Evolutionary conservation across 2,329 filamentous ascomycete species (phyloP).

Genomic region (Arthrinium phaeospermum): DNA sequence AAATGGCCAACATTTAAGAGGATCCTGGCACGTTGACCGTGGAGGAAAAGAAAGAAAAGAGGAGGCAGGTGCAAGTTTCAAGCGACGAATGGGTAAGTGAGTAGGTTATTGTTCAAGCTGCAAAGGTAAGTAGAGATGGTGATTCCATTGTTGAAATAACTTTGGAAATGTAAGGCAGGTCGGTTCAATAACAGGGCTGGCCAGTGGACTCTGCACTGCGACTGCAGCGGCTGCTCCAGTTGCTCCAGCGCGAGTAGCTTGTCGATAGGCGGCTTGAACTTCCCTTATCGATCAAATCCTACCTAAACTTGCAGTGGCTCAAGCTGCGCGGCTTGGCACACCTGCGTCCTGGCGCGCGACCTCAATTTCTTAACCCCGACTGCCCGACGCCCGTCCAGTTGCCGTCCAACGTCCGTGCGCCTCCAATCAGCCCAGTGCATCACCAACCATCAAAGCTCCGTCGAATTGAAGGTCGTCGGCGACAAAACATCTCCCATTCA

Average conservation of each 20-base stretch:
- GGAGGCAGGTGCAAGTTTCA: too few species aligned
- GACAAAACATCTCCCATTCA: constrained; percentile 10
- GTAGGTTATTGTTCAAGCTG: not conserved
- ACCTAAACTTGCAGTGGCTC: not conserved
- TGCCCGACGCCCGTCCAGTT: not conserved
- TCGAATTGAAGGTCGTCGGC: constrained; percentile 1
- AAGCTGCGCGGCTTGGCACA: not conserved
- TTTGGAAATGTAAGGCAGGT: not conserved
- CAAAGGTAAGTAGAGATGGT: not conserved
- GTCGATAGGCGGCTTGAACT: not conserved
- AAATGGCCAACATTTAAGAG: not conserved
- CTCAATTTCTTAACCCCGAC: not conserved
- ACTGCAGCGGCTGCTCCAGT: not conserved
- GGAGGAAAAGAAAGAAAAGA: not conserved
- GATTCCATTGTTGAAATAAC: constrained; percentile 13
- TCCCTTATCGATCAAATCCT: constrained; percentile 13
- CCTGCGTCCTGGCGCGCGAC: not conserved
- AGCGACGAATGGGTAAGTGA: not conserved
- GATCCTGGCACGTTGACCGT: not conserved
- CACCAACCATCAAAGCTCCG: not conserved
- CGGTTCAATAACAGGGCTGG: not conserved
- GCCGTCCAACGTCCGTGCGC: not conserved
- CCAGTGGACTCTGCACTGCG: constrained; percentile 1
- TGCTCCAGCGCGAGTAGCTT: not conserved
- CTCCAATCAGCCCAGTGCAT: not conserved